phyloP scores from a whole-genome alignment of 331 rosid genomes.

The Stylosanthes scabra region DNA sequence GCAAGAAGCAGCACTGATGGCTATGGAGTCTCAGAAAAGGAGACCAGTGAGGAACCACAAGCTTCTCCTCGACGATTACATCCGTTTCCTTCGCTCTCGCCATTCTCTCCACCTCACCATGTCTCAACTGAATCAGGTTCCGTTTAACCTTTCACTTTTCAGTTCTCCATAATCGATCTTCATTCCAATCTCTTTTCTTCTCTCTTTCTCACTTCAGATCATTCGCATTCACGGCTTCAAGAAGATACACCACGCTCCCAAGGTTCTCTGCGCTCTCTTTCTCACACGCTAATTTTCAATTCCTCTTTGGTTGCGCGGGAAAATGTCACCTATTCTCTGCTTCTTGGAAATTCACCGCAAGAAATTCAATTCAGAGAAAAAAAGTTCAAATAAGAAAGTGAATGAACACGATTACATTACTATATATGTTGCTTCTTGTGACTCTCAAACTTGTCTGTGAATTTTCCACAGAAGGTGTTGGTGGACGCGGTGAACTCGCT shows the following conservation, averaged over 20 bases:
- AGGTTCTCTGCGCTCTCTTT: constrained; percentile 52
- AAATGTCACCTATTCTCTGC: background rate
- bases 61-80: too few species aligned
- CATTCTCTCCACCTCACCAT: constrained; percentile 48
- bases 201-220: constrained; percentile 47
- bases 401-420: background rate
- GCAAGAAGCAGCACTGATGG: too few species aligned
- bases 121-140: constrained; percentile 68
- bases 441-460: constrained; percentile 15
- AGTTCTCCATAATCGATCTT: background rate
- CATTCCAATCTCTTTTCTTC: background rate
- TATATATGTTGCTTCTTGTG: background rate
- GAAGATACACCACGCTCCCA: constrained; percentile 51
- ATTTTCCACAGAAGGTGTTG: constrained; percentile 52
- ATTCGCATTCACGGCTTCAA: constrained; percentile 77
- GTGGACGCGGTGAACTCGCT: constrained; percentile 60
- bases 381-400: background rate
- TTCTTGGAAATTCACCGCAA: too few species aligned
- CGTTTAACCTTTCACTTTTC: background rate
- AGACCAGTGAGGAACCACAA: too few species aligned
- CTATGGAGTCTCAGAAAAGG: too few species aligned
- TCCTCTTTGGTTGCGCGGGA: constrained; percentile 21
- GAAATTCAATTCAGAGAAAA: constrained; percentile 33
- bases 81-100: constrained; percentile 53
- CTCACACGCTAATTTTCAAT: background rate